Base-by-base conservation (phyloP, 768 basidiomycete genomes). In the Flagelloscypha sp. region DNA sequence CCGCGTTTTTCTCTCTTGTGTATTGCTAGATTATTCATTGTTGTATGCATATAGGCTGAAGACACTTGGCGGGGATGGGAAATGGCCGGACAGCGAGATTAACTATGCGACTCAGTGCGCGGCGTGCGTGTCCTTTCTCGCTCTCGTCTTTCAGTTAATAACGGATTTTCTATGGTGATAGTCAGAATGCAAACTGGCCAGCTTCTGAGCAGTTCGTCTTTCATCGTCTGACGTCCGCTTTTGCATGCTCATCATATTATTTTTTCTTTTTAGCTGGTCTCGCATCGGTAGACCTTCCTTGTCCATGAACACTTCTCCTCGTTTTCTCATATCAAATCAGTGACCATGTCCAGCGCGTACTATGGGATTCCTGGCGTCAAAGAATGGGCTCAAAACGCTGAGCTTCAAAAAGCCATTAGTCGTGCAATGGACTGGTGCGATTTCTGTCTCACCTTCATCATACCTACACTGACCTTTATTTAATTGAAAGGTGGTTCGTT, bases 101-200 rank as follows among this genome's bases (percentile, higher is more conserved):
- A 67, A 82, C 46, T 81, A 81, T 45, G 66, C 73, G 0, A 62
- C 74, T 15, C 80, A 80, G 6, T 83, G 81, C 42, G 48, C 53
- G 25, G 80, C 76, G 66, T 5, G 66, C n/a, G n/a, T n/a, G n/a
- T n/a, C n/a, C n/a, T n/a, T n/a, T n/a, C n/a, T n/a, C n/a, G n/a
- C n/a, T n/a, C n/a, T n/a, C n/a, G n/a, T n/a, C n/a, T n/a, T n/a
- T n/a, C n/a, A n/a, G n/a, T n/a, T n/a, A n/a, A n/a, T n/a, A n/a
- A n/a, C n/a, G n/a, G n/a, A n/a, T n/a, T n/a, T n/a, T n/a, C n/a
- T n/a, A n/a, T n/a, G n/a, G 66, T 38, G 34, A 33, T 32, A 65
- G 58, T 5, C 67, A 66, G 36, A 63, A 72, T 9, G 79, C 79
- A 4, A 83, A 78, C 44, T 83, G 81, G 81, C 79, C 78, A 7